Conservation (phyloP, 164 flowering plant species). For the Nelumbo lutea region DNA sequence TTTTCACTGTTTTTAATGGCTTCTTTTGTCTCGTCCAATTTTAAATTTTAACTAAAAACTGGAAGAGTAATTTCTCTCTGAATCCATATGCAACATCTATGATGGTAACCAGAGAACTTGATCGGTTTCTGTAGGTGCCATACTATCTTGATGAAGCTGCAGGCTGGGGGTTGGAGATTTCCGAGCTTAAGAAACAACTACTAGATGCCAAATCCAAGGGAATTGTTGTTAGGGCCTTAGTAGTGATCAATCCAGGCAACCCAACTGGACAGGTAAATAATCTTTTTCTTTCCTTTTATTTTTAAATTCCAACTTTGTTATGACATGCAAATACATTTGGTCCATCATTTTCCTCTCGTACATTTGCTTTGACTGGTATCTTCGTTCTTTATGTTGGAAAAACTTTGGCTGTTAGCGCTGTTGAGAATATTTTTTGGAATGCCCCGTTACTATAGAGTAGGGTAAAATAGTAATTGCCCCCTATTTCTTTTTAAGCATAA, state of each 20-base stretch:
- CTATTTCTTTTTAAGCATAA: too few species aligned
- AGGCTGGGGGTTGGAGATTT: constrained; percentile 92
- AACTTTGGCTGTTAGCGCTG: too few species aligned
- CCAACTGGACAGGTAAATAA: constrained; percentile 93
- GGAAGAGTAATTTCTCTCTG: not conserved
- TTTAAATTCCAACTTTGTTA: not conserved
- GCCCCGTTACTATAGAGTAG: too few species aligned
- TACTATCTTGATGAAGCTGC: constrained; percentile 90
- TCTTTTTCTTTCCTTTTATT: not conserved
- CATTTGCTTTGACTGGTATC: not conserved
- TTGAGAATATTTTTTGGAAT: too few species aligned
- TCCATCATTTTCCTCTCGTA: not conserved
- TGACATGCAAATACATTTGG: too few species aligned
- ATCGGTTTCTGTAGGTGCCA: constrained; percentile 60
- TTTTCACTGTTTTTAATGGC: too few species aligned
- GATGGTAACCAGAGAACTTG: not conserved
- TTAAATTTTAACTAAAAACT: not conserved
- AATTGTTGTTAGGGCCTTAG: constrained; percentile 80
- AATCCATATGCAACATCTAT: not conserved
- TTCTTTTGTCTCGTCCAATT: not conserved
- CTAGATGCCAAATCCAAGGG: constrained; percentile 76
- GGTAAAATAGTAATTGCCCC: too few species aligned
- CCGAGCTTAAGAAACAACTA: constrained; percentile 80
- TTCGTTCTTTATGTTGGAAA: too few species aligned
- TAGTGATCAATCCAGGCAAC: constrained; percentile 97